Percentiles rank a stretch among this genome's conserved stretches.
Conservation (phyloP, 495 filamentous ascomycete genomes). For the Podospora comata region DNA sequence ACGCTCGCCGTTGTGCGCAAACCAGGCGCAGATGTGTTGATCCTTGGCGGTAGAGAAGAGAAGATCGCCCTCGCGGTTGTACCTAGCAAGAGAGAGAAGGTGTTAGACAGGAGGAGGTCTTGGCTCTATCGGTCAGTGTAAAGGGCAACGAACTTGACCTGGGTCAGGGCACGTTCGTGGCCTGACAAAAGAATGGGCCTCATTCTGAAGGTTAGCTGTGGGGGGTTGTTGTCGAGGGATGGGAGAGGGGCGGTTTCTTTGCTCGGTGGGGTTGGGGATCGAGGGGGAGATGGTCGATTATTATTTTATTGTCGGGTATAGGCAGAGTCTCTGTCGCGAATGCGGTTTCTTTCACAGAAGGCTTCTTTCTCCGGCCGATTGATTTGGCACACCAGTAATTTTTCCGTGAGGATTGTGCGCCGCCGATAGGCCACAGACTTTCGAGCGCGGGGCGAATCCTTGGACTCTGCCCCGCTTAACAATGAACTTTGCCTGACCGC, state of each 20-base stretch:
- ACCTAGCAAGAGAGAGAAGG: slow-evolving; percentile 46
- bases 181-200: slow-evolving; percentile 92
- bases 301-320: slow-evolving; percentile 9
- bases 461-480: slow-evolving; percentile 20
- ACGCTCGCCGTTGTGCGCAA: slow-evolving; percentile 88
- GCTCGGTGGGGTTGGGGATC: slow-evolving; percentile 4
- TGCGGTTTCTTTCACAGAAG: slow-evolving; percentile 16
- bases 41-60: slow-evolving; percentile 98
- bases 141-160: slow-evolving; percentile 72
- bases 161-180: slow-evolving; percentile 97
- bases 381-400: slow-evolving; percentile 31
- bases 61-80: slow-evolving; percentile 94
- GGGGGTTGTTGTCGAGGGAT: background rate
- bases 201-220: slow-evolving; percentile 55
- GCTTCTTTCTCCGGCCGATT: slow-evolving; percentile 11
- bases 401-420: slow-evolving; percentile 39
- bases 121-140: background rate
- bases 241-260: background rate
- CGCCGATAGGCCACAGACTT: slow-evolving; percentile 25
- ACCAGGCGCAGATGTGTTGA: slow-evolving; percentile 94
- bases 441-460: slow-evolving; percentile 28
- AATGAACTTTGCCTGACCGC: slow-evolving; percentile 15
- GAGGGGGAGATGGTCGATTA: background rate
- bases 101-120: slow-evolving; percentile 21
- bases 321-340: slow-evolving; percentile 13